These are phyloP conservation scores for Adansonia digitata DNA, from an alignment of 345 rosid genomes.

Conservation along the genomic window DNA sequence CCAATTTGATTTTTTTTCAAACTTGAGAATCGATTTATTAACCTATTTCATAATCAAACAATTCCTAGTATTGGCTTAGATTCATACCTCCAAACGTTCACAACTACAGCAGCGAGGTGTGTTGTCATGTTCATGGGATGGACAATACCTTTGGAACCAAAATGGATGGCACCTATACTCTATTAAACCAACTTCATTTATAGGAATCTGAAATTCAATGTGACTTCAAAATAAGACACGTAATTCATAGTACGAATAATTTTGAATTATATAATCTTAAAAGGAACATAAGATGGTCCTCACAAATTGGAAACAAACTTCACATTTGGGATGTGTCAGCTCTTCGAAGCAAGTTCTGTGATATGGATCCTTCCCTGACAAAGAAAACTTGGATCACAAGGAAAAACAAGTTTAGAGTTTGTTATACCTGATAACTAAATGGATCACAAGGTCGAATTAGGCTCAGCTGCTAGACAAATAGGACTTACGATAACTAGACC, in stretches of 20 bases:
- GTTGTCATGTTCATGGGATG: slow-evolving; percentile 74
- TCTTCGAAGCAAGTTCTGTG: slow-evolving; percentile 91
- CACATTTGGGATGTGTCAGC: slow-evolving; percentile 88
- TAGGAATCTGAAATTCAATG: slow-evolving; percentile 55
- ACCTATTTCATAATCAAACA: not conserved
- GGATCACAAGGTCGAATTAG: too few relatives aligned
- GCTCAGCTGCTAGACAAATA: too few relatives aligned
- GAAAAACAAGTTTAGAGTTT: slow-evolving; percentile 23
- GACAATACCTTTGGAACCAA: slow-evolving; percentile 94
- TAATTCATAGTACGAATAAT: not conserved
- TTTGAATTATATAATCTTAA: not conserved
- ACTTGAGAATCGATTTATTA: too few relatives aligned
- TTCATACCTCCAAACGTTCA: slow-evolving; percentile 82
- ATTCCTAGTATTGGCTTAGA: not conserved
- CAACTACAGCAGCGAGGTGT: slow-evolving; percentile 95
- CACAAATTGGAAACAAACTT: slow-evolving; percentile 90
- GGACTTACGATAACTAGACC: too few relatives aligned
- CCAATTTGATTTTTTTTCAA: too few relatives aligned
- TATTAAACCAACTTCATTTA: slow-evolving; percentile 74
- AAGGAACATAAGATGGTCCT: slow-evolving; percentile 15
- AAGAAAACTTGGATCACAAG: slow-evolving; percentile 65
- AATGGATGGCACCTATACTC: slow-evolving; percentile 95
- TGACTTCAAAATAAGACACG: not conserved
- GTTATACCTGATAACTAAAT: too few relatives aligned
- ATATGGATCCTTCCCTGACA: slow-evolving; percentile 63